Conservation (phyloP, 73 alveolate genomes). For the Stentor coeruleus region DNA sequence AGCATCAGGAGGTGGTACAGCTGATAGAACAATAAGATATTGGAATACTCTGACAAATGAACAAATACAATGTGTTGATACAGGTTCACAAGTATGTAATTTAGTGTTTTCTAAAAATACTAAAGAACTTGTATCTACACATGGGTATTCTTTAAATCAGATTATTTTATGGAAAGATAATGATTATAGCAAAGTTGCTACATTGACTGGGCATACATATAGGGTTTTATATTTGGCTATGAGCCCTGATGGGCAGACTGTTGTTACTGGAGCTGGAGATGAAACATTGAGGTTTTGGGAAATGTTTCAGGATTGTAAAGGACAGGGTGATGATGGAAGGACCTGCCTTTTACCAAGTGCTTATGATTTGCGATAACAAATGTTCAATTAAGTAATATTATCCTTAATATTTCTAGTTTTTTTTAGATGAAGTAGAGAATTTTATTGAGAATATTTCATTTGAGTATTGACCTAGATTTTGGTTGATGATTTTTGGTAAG, state of each 20-base stretch:
- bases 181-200: constrained; percentile 77
- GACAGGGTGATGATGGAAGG: too few relatives aligned
- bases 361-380: too few relatives aligned
- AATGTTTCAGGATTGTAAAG: too few relatives aligned
- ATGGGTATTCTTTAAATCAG: constrained; percentile 87
- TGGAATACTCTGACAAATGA: constrained; percentile 84
- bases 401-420: too few relatives aligned
- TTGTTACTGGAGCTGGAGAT: constrained; percentile 97
- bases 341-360: too few relatives aligned
- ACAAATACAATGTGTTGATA: constrained; percentile 72
- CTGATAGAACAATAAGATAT: constrained; percentile 89
- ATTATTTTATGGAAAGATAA: constrained; percentile 93
- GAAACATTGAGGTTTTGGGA: constrained; percentile 95
- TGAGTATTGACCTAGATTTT: too few relatives aligned
- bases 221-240: constrained; percentile 88
- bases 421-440: too few relatives aligned
- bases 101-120: constrained; percentile 80
- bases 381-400: too few relatives aligned
- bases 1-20: constrained; percentile 96
- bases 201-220: constrained; percentile 88
- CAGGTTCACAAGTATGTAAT: constrained; percentile 91
- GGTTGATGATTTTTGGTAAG: too few relatives aligned
- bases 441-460: too few relatives aligned
- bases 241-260: constrained; percentile 90
- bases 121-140: constrained; percentile 91